Conservation (phyloP, 768 basidiomycete genomes). For the Coprinopsis sp. region DNA sequence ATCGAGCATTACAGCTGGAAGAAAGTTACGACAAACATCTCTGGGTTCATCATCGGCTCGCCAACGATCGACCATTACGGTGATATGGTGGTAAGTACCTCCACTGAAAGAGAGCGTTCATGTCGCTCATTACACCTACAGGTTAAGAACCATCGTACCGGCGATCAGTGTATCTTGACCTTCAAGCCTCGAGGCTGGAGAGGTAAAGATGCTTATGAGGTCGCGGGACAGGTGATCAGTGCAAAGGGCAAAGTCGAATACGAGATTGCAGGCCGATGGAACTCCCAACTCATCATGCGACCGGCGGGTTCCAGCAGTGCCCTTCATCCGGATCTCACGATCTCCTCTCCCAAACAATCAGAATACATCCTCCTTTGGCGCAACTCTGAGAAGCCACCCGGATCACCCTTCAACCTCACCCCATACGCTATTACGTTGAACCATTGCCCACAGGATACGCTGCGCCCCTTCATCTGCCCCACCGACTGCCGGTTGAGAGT, state of each 20-base stretch:
- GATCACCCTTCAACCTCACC: conserved; percentile 90
- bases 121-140: conserved; percentile 19
- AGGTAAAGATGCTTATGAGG: conserved; percentile 87
- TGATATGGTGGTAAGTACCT: conserved; percentile 78
- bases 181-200: conserved; percentile 98
- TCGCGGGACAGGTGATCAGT: conserved; percentile 79
- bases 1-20: conserved; percentile 95
- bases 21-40: conserved; percentile 87
- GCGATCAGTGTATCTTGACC: conserved; percentile 81
- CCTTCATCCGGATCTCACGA: conserved; percentile 67
- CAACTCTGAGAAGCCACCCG: conserved; percentile 76
- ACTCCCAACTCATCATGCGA: conserved; percentile 87
- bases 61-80: conserved; percentile 92
- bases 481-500: conserved; percentile 92
- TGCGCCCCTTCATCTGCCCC: conserved; percentile 72
- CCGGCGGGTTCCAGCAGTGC: conserved; percentile 55
- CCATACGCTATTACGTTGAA: conserved; percentile 93
- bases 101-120: not conserved
- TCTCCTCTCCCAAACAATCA: conserved; percentile 40
- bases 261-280: conserved; percentile 95
- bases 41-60: conserved; percentile 88
- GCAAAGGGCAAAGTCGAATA: conserved; percentile 60
- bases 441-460: conserved; percentile 67
- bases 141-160: conserved; percentile 88
- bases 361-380: conserved; percentile 89